Conservation (phyloP, 352 stramenopile species). For the Globisporangium spinosum region DNA sequence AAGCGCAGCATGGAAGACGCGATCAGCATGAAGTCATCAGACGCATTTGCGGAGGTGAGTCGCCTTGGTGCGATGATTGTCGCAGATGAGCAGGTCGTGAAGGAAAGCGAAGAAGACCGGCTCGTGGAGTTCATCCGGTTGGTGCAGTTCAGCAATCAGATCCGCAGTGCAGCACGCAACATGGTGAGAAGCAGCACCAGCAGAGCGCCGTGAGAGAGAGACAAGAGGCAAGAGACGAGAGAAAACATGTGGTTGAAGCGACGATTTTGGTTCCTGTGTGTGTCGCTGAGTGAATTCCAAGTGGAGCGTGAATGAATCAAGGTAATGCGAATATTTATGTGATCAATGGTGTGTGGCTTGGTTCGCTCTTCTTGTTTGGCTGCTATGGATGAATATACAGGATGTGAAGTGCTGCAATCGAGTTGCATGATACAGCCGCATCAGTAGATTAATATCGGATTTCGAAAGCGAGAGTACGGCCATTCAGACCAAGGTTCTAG, state of each 20-base stretch:
- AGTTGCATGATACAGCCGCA: background rate
- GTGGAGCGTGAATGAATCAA: background rate
- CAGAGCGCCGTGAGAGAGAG: background rate
- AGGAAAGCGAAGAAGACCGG: slow-evolving; percentile 41
- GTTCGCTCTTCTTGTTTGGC: background rate
- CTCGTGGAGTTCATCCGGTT: slow-evolving; percentile 44
- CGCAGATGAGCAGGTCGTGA: slow-evolving; percentile 33
- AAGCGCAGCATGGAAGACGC: slow-evolving; percentile 56
- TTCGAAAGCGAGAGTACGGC: too few species aligned
- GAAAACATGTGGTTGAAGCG: background rate
- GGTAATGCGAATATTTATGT: background rate
- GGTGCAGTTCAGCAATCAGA: slow-evolving; percentile 47
- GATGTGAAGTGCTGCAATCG: background rate
- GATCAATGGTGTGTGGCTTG: background rate
- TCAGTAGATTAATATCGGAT: too few species aligned
- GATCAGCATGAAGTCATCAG: slow-evolving; percentile 49
- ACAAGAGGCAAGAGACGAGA: background rate
- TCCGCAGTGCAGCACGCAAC: slow-evolving; percentile 35
- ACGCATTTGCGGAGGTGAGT: slow-evolving; percentile 47
- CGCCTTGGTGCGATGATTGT: slow-evolving; percentile 49
- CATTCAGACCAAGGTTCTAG: too few species aligned
- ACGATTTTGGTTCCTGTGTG: background rate
- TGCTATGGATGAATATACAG: background rate
- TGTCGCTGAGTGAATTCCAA: background rate
- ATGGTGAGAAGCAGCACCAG: slow-evolving; percentile 21